Evolutionary conservation across 2,329 filamentous ascomycete genomes (phyloP).

Genomic region (Blumeria hordei): DNA sequence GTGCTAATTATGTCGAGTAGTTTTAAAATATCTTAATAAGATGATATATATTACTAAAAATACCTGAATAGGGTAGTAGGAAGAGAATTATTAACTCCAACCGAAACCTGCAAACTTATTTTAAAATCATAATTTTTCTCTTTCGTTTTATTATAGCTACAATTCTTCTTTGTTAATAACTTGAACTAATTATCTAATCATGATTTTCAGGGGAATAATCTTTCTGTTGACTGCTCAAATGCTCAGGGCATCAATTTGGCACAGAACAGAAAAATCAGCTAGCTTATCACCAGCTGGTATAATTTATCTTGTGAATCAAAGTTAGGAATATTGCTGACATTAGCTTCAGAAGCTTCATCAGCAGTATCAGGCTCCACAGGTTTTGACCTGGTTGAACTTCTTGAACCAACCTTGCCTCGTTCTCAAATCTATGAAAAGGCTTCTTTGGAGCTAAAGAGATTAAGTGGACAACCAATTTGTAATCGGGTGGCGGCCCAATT

Average conservation of each 20-base stretch:
- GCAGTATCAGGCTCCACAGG: neutral
- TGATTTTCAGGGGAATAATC: neutral
- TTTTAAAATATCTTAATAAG: too few species aligned
- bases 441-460: slow-evolving; percentile 12
- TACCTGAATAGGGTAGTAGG: too few species aligned
- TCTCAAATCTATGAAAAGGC: slow-evolving; percentile 14
- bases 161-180: too few species aligned
- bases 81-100: too few species aligned
- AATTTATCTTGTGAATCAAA: neutral
- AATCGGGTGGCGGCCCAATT: slow-evolving; percentile 14
- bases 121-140: too few species aligned
- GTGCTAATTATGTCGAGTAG: too few species aligned
- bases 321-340: neutral
- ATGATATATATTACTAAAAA: too few species aligned
- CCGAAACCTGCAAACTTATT: too few species aligned
- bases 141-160: too few species aligned
- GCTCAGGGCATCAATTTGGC: neutral
- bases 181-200: too few species aligned
- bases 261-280: neutral
- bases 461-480: slow-evolving; percentile 14
- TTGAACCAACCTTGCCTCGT: slow-evolving; percentile 6
- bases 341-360: neutral
- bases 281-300: neutral
- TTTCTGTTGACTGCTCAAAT: neutral
- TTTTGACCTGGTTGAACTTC: slow-evolving; percentile 7